Percentiles rank a stretch among this genome's conserved stretches.
Conservation (phyloP, 345 rosid species). For the Eucalyptus lansdowneana region DNA sequence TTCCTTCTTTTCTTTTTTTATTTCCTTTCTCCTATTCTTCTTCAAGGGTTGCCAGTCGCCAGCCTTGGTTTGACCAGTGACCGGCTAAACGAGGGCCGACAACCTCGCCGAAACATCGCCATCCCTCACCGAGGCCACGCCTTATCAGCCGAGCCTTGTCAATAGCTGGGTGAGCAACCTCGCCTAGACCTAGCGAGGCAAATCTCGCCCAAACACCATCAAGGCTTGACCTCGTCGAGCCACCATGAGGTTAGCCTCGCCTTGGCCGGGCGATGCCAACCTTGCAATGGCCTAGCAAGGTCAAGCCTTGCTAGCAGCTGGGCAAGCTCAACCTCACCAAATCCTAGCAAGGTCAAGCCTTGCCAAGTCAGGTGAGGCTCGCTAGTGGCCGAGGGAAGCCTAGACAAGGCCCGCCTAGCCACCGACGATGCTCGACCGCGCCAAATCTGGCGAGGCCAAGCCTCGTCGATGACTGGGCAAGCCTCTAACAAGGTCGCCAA, state of each 20-base stretch:
- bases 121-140: rapidly evolving
- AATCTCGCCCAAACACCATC: rapidly evolving
- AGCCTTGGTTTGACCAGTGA: rapidly evolving
- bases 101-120: rapidly evolving
- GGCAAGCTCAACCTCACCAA: too few relatives aligned
- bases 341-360: too few relatives aligned
- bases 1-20: too few relatives aligned
- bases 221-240: rapidly evolving
- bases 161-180: too few relatives aligned
- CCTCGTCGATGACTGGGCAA: rapidly evolving
- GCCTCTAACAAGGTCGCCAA: rapidly evolving
- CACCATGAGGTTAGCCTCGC: too few relatives aligned
- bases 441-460: rapidly evolving
- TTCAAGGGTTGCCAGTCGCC: rapidly evolving
- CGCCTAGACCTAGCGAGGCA: too few relatives aligned
- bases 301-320: rapidly evolving
- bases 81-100: rapidly evolving
- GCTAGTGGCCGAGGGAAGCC: rapidly evolving
- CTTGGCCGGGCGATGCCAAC: too few relatives aligned
- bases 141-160: too few relatives aligned
- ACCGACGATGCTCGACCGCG: rapidly evolving
- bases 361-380: rapidly evolving
- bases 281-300: rapidly evolving
- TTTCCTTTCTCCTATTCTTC: too few relatives aligned
- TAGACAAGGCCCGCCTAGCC: rapidly evolving